phyloP scores from a whole-genome alignment of 169 alveolate genomes.

The Cryptosporidium ubiquitum region DNA sequence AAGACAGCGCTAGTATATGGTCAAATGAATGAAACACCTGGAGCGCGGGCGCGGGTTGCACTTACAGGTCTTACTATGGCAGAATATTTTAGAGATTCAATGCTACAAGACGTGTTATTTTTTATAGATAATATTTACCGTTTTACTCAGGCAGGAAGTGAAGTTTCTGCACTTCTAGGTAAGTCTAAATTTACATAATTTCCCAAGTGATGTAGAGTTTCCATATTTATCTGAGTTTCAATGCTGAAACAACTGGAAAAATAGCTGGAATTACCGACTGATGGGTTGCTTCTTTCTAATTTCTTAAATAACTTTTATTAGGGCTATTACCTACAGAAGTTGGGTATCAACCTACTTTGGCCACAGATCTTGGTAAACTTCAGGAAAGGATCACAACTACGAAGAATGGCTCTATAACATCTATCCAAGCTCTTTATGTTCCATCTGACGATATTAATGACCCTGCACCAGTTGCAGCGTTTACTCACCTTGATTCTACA shows the following conservation, averaged over 20 bases:
- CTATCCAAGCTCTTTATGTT: conserved; percentile 98
- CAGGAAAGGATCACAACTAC: conserved; percentile 97
- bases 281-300: conserved; percentile 1
- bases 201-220: conserved; percentile 31
- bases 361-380: conserved; percentile 97
- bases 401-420: conserved; percentile 96
- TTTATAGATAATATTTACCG: conserved; percentile 97
- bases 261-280: conserved; percentile 75
- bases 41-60: conserved; percentile 98
- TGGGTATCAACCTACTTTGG: conserved; percentile 98
- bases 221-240: conserved; percentile 4
- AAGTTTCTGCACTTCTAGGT: conserved; percentile 94
- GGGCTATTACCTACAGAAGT: conserved; percentile 98
- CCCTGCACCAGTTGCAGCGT: conserved; percentile 99
- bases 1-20: conserved; percentile 98
- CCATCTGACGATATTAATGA: conserved; percentile 99
- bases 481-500: conserved; percentile 97
- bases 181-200: background rate
- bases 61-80: conserved; percentile 97
- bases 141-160: conserved; percentile 97
- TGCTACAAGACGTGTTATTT: conserved; percentile 94
- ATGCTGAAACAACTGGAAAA: conserved; percentile 68
- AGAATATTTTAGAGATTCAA: conserved; percentile 98
- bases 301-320: background rate
- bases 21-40: conserved; percentile 99